Conservation (phyloP, 192 early-diverging fungal species). For the Entophlyctis luteolus region DNA sequence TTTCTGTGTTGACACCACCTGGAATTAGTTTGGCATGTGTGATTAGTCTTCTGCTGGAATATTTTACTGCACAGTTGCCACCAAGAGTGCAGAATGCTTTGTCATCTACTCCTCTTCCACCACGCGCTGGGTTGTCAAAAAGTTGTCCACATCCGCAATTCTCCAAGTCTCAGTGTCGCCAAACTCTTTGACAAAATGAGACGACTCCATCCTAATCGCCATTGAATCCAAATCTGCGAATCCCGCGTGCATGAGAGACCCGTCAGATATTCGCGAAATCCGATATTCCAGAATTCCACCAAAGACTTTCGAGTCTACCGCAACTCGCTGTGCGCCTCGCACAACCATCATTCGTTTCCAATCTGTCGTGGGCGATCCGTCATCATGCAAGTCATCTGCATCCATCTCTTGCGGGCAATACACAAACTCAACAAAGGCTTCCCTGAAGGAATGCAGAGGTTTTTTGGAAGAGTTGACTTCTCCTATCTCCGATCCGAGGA, state of each 20-base stretch:
- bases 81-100: too few species aligned
- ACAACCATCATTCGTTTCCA: neutral
- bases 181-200: conserved; percentile 3
- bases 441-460: conserved; percentile 5
- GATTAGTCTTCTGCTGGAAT: too few species aligned
- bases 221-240: conserved; percentile 13
- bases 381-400: neutral
- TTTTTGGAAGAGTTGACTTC: neutral
- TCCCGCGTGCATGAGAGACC: neutral
- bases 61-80: too few species aligned
- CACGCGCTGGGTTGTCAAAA: neutral
- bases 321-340: neutral
- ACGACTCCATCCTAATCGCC: conserved; percentile 3
- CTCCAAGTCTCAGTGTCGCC: conserved; percentile 5
- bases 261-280: neutral
- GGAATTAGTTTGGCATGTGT: too few species aligned
- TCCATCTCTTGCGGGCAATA: neutral
- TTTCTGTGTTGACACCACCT: too few species aligned
- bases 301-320: neutral
- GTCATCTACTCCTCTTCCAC: conserved; percentile 16
- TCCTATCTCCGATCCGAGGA: neutral
- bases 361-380: neutral
- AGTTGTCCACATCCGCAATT: conserved; percentile 14
- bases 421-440: neutral
- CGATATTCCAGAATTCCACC: neutral